phyloP scores from a whole-genome alignment of 75 land plant genomes.

The Picea glauca region DNA sequence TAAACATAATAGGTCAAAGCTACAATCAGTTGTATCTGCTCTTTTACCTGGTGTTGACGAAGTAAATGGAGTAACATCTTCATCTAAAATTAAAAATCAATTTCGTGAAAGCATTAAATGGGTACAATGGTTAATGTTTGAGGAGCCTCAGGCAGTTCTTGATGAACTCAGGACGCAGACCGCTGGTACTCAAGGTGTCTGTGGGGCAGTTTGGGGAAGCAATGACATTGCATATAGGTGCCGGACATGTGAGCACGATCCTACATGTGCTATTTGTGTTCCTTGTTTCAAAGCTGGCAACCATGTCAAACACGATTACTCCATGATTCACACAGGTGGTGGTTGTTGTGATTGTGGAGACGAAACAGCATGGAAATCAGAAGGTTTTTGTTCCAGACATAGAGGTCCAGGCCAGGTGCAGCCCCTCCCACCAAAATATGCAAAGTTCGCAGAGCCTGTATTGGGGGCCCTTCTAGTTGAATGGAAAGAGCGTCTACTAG shows the following conservation, averaged over 20 bases:
- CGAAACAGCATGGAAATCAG: conserved; percentile 89
- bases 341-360: conserved; percentile 99
- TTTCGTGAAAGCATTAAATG: conserved; percentile 66
- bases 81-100: conserved; percentile 12
- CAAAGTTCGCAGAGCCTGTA: conserved; percentile 53
- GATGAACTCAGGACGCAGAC: conserved; percentile 26
- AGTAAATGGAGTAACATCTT: conserved; percentile 10
- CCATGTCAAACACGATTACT: conserved; percentile 86
- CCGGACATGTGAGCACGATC: conserved; percentile 90
- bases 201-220: conserved; percentile 96
- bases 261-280: conserved; percentile 98
- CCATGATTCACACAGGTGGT: conserved; percentile 87
- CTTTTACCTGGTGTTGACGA: conserved; percentile 57
- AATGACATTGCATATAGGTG: conserved; percentile 91
- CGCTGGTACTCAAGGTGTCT: conserved; percentile 72
- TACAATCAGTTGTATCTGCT: conserved; percentile 45
- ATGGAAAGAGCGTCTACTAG: conserved; percentile 58
- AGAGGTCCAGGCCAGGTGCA: conserved; percentile 81
- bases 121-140: conserved; percentile 90
- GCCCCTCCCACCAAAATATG: conserved; percentile 44
- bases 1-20: conserved; percentile 24
- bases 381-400: conserved; percentile 93
- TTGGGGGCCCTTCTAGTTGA: conserved; percentile 52
- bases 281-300: conserved; percentile 90
- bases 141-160: conserved; percentile 44